Conservation (phyloP, 108 stramenopile species). For the Cyclotella choctawhatcheeana region DNA sequence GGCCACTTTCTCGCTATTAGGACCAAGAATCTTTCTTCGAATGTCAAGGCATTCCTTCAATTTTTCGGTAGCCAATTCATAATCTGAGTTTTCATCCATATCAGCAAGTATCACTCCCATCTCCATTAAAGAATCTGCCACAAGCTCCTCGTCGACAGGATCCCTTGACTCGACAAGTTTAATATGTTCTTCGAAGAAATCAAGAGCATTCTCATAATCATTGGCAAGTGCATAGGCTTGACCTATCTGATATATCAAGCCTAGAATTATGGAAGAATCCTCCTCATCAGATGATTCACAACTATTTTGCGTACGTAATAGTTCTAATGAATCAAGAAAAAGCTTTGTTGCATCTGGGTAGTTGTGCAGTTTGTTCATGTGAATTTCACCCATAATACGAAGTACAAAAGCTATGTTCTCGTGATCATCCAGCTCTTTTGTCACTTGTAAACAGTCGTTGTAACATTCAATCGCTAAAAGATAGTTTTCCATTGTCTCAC, state of each 20-base stretch:
- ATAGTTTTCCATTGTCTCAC: constrained; percentile 20
- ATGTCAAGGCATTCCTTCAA: constrained; percentile 37
- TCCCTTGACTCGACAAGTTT: constrained; percentile 21
- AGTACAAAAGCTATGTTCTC: constrained; percentile 27
- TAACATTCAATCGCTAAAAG: constrained; percentile 46
- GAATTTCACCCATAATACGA: constrained; percentile 43
- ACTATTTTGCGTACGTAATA: constrained; percentile 8
- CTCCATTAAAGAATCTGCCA: constrained; percentile 32
- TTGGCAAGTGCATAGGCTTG: constrained; percentile 28
- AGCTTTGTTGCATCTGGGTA: constrained; percentile 39
- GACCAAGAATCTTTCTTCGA: constrained; percentile 37
- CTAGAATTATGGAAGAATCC: not conserved
- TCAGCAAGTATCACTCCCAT: constrained; percentile 32
- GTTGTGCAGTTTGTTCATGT: constrained; percentile 34
- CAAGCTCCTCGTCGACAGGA: constrained; percentile 31
- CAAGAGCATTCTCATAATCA: constrained; percentile 46
- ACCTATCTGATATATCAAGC: constrained; percentile 34
- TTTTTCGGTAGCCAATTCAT: constrained; percentile 41
- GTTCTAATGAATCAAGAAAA: constrained; percentile 47
- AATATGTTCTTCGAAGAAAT: constrained; percentile 49
- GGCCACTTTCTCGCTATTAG: constrained; percentile 49
- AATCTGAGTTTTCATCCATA: constrained; percentile 27
- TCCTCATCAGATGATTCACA: constrained; percentile 5
- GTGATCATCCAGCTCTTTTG: constrained; percentile 20
- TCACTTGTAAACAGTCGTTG: constrained; percentile 37